A percentile compares a stretch with the other conserved stretches of the same genome.
Evolutionary conservation across 257 asterid species (phyloP).

Genomic region (Capsicum chinense): DNA sequence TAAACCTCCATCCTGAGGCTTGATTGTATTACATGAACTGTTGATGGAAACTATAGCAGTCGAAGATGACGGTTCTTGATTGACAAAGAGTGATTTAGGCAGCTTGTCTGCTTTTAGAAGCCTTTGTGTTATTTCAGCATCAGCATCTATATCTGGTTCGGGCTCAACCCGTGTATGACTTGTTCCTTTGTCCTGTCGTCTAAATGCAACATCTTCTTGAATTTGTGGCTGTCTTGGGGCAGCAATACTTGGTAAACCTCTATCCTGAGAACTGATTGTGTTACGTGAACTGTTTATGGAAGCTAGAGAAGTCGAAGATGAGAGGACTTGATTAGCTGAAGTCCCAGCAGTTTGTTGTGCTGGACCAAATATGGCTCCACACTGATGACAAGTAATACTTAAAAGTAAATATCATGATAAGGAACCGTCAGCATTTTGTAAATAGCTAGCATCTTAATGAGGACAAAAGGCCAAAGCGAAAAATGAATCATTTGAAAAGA

Average conservation of each 20-base stretch:
- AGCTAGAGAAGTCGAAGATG: slow-evolving; percentile 28
- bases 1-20: slow-evolving; percentile 17
- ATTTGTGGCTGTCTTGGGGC: slow-evolving; percentile 23
- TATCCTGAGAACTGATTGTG: slow-evolving; percentile 23
- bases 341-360: slow-evolving; percentile 21
- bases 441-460: background rate
- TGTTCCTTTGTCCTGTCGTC: slow-evolving; percentile 34
- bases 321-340: slow-evolving; percentile 33
- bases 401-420: background rate
- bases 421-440: background rate
- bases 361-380: slow-evolving; percentile 28
- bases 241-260: slow-evolving; percentile 25
- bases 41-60: background rate
- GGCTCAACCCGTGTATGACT: slow-evolving; percentile 40
- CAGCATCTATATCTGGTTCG: slow-evolving; percentile 34
- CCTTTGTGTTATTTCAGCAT: slow-evolving; percentile 25
- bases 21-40: slow-evolving; percentile 31
- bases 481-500: slow-evolving; percentile 11
- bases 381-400: slow-evolving; percentile 37
- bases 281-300: slow-evolving; percentile 24
- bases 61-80: slow-evolving; percentile 38
- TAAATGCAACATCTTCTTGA: slow-evolving; percentile 29
- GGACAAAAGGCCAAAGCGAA: background rate
- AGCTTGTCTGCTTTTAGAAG: background rate
- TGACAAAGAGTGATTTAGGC: background rate